These are phyloP conservation scores for Pseudevernia furfuracea DNA, from an alignment of 495 filamentous ascomycete species.

Conservation along the genomic window DNA sequence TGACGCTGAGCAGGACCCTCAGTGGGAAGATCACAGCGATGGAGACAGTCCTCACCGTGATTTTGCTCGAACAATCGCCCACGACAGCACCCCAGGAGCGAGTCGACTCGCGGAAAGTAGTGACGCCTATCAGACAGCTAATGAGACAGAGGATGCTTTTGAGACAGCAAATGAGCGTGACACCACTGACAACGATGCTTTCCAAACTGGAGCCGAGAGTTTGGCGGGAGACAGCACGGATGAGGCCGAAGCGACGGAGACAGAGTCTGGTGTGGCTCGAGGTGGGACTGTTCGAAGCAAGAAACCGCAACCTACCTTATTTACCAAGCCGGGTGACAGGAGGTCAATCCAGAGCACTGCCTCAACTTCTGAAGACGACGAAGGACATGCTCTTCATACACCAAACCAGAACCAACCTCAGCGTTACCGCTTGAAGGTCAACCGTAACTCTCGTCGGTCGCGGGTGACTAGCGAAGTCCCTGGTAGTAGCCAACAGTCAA, in stretches of 20 bases:
- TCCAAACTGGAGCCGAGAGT: constrained; percentile 81
- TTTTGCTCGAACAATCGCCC: constrained; percentile 21
- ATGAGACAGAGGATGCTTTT: constrained; percentile 78
- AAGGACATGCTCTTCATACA: constrained; percentile 50
- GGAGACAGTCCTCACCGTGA: constrained; percentile 42
- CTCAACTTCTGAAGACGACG: constrained; percentile 78
- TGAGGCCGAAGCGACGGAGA: constrained; percentile 78
- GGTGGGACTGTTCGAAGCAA: constrained; percentile 26
- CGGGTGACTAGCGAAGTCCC: constrained; percentile 60
- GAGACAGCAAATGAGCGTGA: constrained; percentile 77
- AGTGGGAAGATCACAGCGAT: constrained; percentile 81
- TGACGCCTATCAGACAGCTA: constrained; percentile 78
- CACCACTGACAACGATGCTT: constrained; percentile 78
- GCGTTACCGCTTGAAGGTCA: constrained; percentile 61
- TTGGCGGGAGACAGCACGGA: constrained; percentile 74
- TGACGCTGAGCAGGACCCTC: constrained; percentile 47
- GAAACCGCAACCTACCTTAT: constrained; percentile 37
- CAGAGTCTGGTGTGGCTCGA: constrained; percentile 54
- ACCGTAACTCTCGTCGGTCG: constrained; percentile 55
- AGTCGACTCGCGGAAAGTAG: constrained; percentile 31
- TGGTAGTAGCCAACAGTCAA: constrained; percentile 44
- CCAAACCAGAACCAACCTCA: constrained; percentile 56
- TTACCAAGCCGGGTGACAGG: constrained; percentile 47
- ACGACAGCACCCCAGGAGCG: background rate
- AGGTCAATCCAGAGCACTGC: constrained; percentile 79